phyloP scores from a whole-genome alignment of 805 yeast genomes.

The Saccharomycopsis malanga region DNA sequence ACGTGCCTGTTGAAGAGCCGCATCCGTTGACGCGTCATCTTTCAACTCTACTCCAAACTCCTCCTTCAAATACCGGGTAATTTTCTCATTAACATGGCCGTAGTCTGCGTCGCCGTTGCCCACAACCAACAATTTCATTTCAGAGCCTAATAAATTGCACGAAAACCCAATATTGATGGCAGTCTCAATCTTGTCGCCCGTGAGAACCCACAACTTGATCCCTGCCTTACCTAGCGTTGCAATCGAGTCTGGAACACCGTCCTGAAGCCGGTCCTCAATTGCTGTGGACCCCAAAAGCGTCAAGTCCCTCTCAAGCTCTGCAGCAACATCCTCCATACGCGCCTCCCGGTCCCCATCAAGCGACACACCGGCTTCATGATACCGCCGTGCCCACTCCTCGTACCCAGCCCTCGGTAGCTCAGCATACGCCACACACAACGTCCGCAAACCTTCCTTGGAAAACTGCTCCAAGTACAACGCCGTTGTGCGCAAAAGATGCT shows the following conservation, averaged over 20 bases:
- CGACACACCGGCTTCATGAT: conserved; percentile 49
- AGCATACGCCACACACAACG: conserved; percentile 61
- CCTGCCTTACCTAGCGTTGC: conserved; percentile 62
- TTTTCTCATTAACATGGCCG: conserved; percentile 24
- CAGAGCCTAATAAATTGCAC: conserved; percentile 60
- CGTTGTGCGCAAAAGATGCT: conserved; percentile 45
- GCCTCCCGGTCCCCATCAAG: conserved; percentile 54
- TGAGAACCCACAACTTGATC: conserved; percentile 74
- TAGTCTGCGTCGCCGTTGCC: conserved; percentile 21
- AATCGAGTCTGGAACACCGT: conserved; percentile 72
- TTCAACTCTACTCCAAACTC: conserved; percentile 40
- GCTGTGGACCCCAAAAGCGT: conserved; percentile 71
- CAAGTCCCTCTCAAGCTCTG: conserved; percentile 52
- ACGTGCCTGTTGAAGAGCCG: conserved; percentile 43
- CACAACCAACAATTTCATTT: conserved; percentile 64
- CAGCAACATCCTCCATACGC: conserved; percentile 45
- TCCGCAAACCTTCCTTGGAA: conserved; percentile 74
- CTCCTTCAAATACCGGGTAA: conserved; percentile 42
- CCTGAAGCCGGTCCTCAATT: conserved; percentile 71
- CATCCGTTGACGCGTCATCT: conserved; percentile 36
- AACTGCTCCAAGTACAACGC: conserved; percentile 58
- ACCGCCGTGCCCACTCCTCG: conserved; percentile 47
- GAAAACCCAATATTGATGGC: conserved; percentile 80
- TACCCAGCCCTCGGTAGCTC: conserved; percentile 41
- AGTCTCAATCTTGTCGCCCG: conserved; percentile 79